Conservation (phyloP, 2,329 filamentous ascomycete genomes). For the Pyrenochaeta sp. region DNA sequence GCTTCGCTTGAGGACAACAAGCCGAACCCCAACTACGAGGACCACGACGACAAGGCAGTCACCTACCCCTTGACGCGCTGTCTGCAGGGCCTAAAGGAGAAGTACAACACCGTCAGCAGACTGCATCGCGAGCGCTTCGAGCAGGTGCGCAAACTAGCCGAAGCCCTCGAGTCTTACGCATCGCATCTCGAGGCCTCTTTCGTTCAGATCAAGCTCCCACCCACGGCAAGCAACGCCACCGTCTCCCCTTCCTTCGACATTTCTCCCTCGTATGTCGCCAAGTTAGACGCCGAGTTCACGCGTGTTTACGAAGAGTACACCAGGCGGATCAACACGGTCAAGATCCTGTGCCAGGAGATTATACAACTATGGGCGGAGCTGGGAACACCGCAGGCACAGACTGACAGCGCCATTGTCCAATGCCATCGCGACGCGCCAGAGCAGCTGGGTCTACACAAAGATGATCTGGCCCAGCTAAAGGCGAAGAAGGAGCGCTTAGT, state of each 20-base stretch:
- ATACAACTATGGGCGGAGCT: constrained; percentile 96
- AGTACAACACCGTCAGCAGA: constrained; percentile 80
- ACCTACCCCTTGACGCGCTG: constrained; percentile 86
- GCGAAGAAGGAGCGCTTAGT: constrained; percentile 80
- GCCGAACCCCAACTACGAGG: constrained; percentile 70
- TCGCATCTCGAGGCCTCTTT: constrained; percentile 93
- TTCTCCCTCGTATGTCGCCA: constrained; percentile 86
- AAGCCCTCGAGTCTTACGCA: constrained; percentile 94
- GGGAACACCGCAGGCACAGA: constrained; percentile 91
- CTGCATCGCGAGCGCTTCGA: constrained; percentile 92
- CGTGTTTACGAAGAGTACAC: constrained; percentile 97
- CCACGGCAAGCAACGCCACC: constrained; percentile 77
- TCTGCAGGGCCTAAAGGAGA: constrained; percentile 82
- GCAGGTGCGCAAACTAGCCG: constrained; percentile 93
- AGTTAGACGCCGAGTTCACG: constrained; percentile 89
- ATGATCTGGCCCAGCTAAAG: constrained; percentile 78
- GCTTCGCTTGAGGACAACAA: constrained; percentile 81
- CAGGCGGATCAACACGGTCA: constrained; percentile 78
- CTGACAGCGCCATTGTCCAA: constrained; percentile 86
- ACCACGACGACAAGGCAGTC: constrained; percentile 75
- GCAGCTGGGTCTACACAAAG: constrained; percentile 89
- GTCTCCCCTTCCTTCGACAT: constrained; percentile 88
- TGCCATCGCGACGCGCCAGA: constrained; percentile 90
- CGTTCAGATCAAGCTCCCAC: constrained; percentile 83
- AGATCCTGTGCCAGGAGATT: constrained; percentile 79